These are phyloP conservation scores for Sugiyamaella sp. DNA, from an alignment of 1,139 yeast genomes.

Conservation along the genomic window DNA sequence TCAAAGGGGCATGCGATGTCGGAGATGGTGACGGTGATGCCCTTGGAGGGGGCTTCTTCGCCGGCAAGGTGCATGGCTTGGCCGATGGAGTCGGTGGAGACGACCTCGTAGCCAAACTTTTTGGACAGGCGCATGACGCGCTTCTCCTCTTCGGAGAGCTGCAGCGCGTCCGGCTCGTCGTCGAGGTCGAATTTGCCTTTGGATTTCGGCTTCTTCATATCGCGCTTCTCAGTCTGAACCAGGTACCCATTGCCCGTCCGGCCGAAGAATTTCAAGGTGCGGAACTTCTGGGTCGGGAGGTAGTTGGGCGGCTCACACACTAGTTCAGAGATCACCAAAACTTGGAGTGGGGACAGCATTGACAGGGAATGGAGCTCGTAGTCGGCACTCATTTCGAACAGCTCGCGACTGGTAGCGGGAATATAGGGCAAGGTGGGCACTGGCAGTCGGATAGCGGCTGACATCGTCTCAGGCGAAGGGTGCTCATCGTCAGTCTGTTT, in stretches of 20 bases:
- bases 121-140: not conserved
- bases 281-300: conserved; percentile 7
- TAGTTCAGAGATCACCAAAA: conserved; percentile 10
- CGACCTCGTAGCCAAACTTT: conserved; percentile 8
- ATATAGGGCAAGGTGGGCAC: not conserved
- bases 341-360: not conserved
- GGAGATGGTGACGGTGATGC: not conserved
- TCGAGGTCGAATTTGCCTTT: conserved; percentile 12
- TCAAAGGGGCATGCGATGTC: conserved; percentile 9
- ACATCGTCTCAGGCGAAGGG: too few relatives aligned
- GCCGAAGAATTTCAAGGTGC: conserved; percentile 10
- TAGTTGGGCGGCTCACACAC: conserved; percentile 16
- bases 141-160: conserved; percentile 3
- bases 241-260: not conserved
- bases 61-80: conserved; percentile 8
- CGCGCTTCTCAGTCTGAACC: conserved; percentile 6
- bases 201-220: not conserved
- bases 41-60: conserved; percentile 2
- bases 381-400: not conserved
- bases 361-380: conserved; percentile 5
- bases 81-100: conserved; percentile 2
- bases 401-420: not conserved
- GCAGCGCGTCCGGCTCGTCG: too few relatives aligned
- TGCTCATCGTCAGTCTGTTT: too few relatives aligned
- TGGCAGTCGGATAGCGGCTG: not conserved